phyloP scores from a whole-genome alignment of 164 flowering plant genomes.

The Nelumbo lutea region DNA sequence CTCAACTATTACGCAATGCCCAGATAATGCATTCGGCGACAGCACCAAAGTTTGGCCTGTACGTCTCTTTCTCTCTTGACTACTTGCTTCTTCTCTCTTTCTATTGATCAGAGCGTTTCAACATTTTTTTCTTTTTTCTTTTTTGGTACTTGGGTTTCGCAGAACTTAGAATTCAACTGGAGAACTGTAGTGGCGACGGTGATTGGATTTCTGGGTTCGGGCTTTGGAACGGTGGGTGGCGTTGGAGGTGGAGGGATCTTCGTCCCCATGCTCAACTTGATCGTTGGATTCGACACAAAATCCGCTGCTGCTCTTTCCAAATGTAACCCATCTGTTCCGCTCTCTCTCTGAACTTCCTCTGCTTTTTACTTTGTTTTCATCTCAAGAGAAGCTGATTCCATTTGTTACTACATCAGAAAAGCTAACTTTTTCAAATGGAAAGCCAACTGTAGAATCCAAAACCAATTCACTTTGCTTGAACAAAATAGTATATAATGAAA shows the following conservation, averaged over 20 bases:
- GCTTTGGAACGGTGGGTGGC: conserved; percentile 90
- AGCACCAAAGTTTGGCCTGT: conserved; percentile 66
- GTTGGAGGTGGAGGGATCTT: conserved; percentile 98
- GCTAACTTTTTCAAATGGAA: too few species aligned
- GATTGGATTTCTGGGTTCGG: conserved; percentile 87
- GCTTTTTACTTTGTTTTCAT: background rate
- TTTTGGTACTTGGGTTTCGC: conserved; percentile 2
- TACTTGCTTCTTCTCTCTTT: background rate
- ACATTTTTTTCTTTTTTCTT: background rate
- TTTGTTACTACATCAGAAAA: too few species aligned
- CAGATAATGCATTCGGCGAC: background rate
- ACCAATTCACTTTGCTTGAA: too few species aligned
- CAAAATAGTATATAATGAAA: too few species aligned
- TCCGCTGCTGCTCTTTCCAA: conserved; percentile 98
- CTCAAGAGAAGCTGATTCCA: too few species aligned
- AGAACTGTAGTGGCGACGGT: conserved; percentile 60
- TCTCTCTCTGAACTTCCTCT: background rate
- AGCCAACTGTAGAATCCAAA: too few species aligned
- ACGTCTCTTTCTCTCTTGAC: conserved; percentile 19
- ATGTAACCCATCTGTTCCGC: conserved; percentile 35
- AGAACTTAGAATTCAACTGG: conserved; percentile 82
- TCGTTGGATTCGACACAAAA: conserved; percentile 90
- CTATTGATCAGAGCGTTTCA: background rate
- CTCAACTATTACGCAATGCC: background rate
- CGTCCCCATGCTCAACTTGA: conserved; percentile 89